Base-by-base conservation (phyloP, 2,329 filamentous ascomycete species). In the Simplicillium sp. region DNA sequence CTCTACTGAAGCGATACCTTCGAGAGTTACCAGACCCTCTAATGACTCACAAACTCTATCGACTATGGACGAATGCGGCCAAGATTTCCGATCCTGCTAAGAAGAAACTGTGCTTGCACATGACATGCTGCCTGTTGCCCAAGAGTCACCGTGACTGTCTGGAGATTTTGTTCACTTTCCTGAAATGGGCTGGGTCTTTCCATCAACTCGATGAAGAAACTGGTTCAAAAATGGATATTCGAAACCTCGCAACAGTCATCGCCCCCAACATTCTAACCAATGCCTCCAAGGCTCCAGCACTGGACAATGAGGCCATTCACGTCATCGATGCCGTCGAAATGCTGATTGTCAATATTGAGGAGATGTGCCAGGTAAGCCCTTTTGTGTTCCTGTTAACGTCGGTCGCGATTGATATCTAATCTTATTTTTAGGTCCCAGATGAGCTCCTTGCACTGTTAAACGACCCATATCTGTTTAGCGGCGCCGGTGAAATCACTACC, bases 211-310 rank as follows among this genome's bases (percentile, higher is more conserved):
- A 98, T 53, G 92, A 98, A 55, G 92, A 98, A 58, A 85, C 84
- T 16, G 92, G 92, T 18, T 96, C 90, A 52, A 96, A 97, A 71
- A 98, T 98, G 92, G 92, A 98, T 59, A 85, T 94, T 40, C 88
- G 94, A 67, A 98, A 98, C 56, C 75, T 98, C 47, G 87, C 92
- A 3, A 97, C 94, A 3, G 92, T 98, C 47, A 96, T 98, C 61
- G 89, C 90, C 5, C 92, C 92, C 0, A 98, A 98, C 54, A 87
- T 98, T 46, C 73, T 96, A 11, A 89, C 85, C 52, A 85, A 82
- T 49, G 71, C 70, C 49, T 65, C 75, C 34, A 84, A 82, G 57
- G 73, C 71, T 37, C 70, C 75, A 7, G 77, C 76, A 34, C 76
- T 88, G 48, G 90, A 94, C 50, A 80, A 82, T 54, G 88, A 95